Percentiles rank a stretch among this genome's conserved stretches.
phyloP scores from a whole-genome alignment of 768 basidiomycete genomes.

The Pisolithus sp. region DNA sequence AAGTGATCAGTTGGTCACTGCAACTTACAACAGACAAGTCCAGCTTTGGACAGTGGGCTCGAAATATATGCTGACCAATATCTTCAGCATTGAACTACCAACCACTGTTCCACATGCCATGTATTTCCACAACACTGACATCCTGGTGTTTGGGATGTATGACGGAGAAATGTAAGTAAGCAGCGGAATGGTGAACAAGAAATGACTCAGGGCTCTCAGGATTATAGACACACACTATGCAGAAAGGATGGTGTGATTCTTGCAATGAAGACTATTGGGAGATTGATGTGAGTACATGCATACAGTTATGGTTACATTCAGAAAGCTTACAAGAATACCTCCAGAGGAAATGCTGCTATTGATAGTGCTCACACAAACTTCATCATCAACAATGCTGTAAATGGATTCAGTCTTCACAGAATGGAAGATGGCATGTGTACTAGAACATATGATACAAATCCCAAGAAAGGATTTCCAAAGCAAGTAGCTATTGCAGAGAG shows the following conservation, averaged over 20 bases:
- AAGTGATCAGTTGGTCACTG: not conserved
- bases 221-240: not conserved
- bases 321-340: too few species aligned
- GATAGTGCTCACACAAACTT: too few species aligned
- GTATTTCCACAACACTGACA: not conserved
- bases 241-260: not conserved
- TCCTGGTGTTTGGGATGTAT: conserved; percentile 4
- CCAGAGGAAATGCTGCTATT: too few species aligned
- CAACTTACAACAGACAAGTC: not conserved
- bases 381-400: too few species aligned
- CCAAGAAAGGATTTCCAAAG: too few species aligned
- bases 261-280: not conserved
- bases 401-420: too few species aligned
- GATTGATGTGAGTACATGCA: too few species aligned
- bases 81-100: not conserved
- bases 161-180: conserved; percentile 1
- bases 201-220: not conserved
- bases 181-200: not conserved
- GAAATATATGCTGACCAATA: not conserved
- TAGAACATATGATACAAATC: too few species aligned
- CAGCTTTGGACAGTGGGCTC: not conserved
- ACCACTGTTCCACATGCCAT: not conserved
- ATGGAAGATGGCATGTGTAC: too few species aligned
- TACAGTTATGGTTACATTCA: too few species aligned
- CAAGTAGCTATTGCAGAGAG: too few species aligned